Evolutionary conservation across 768 basidiomycete species (phyloP), one percentile per base, ranked within the genome.

Genomic region (Naematelia aurantialba): DNA sequence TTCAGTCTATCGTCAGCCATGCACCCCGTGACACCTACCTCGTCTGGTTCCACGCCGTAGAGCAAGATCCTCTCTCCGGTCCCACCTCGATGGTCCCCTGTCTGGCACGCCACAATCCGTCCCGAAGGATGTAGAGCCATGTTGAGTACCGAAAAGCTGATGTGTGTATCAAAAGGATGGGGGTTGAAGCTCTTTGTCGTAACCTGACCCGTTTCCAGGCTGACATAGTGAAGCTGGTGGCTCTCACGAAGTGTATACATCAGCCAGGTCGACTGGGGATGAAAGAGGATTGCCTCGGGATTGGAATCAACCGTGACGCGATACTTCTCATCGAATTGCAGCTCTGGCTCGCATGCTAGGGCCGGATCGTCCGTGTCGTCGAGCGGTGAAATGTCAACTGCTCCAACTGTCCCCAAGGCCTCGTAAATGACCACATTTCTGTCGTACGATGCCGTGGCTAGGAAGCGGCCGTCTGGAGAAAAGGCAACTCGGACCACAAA

Each of bases 391-490:
- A 59, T 52, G 25, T 71, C 62, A 0, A 52, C 52, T 1, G 59
- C 54, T 3, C 46, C 50, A 21, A 47, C 29, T 1, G 52, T 45
- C 1, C 45, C 10, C 12, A 44, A 21, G 12, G 65, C 67, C 27
- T 59, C 49, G 55, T 75, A 75, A 22, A 75, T 62, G 19, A 68
- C 62, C 49, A 76, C 60, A 5, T 67, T 59, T 17, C 61, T 64
- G 60, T 76, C 75, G 56, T 75, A 74, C 3, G 68, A 72, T 3
- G 70, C 70, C 4, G 73, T 74, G 4, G 73, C 71, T 14, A 76
- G 52, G 50, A 50, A 76, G 26, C 59, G 45, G 2, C 72, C 74
- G 45, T 66, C 61, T 1, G 64, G 63, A 2, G 72, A 75, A 49
- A 74, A 73, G 11, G 64, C 59, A 13, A 63, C 65, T 14, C 72